Percentiles rank a stretch among this genome's conserved stretches.
Conservation (phyloP, 2,329 filamentous ascomycete genomes). For the Aspergillus tanneri region DNA sequence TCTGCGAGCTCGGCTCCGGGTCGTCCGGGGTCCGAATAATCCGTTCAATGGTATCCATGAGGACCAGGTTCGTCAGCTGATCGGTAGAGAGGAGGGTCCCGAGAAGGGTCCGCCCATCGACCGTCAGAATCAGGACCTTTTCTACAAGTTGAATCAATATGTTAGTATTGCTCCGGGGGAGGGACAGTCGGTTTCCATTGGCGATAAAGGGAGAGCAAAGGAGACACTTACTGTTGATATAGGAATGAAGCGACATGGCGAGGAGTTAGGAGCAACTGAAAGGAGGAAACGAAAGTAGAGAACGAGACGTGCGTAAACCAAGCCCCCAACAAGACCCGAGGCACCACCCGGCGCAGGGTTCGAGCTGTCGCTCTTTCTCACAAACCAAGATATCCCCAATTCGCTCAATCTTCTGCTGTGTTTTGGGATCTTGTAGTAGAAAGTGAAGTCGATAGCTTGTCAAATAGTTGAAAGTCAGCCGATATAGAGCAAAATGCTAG, state of each 20-base stretch:
- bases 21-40: slow-evolving; percentile 86
- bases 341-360: not conserved
- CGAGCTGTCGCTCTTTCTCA: not conserved
- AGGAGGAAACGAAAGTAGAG: not conserved
- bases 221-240: slow-evolving; percentile 52
- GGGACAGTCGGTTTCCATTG: no score
- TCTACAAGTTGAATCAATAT: slow-evolving; percentile 53
- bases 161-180: slow-evolving; percentile 12
- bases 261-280: not conserved
- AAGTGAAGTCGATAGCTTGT: not conserved
- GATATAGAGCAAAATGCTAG: no score
- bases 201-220: not conserved
- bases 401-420: not conserved
- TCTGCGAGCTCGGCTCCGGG: slow-evolving; percentile 73
- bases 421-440: not conserved
- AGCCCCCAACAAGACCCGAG: no score
- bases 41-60: slow-evolving; percentile 79
- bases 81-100: slow-evolving; percentile 85
- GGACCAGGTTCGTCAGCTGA: slow-evolving; percentile 87
- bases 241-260: slow-evolving; percentile 54
- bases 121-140: slow-evolving; percentile 86
- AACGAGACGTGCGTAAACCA: no score
- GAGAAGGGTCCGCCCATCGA: slow-evolving; percentile 82
- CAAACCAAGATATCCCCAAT: not conserved
- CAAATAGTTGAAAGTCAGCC: no score